Evolutionary conservation across 2,329 filamentous ascomycete species (phyloP), one percentile per base, ranked within the genome.

Genomic region (Beauveria sp.): DNA sequence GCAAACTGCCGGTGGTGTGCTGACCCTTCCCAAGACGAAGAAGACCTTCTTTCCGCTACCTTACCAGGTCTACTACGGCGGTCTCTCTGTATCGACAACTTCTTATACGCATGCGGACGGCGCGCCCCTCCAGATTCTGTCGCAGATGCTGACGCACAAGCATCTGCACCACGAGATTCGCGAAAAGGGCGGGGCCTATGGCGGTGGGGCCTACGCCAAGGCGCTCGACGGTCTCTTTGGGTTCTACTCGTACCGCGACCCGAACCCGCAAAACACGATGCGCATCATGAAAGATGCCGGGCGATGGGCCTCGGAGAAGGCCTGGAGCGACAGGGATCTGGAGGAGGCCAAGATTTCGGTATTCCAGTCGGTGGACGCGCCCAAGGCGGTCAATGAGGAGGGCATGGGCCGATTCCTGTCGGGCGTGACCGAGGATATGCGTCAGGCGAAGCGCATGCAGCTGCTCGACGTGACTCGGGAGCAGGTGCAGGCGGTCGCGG

Each of bases 111-210:
- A 90, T 49, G 74, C 86, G 0, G 83, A 89, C 58, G 87, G 89
- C 46, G 91, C 95, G 1, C 84, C 92, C 0, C 85, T 98, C 18
- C 91, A 93, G 69, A 89, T 98, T 46, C 85, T 99, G 24, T 87
- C 93, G 14, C 91, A 97, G 72, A 85, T 99, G 20, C 83, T 99
- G 38, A 98, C 93, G 0, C 93, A 99, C 77, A 97, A 96, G 75
- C 90, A 97, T 71, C 81, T 99, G 31, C 95, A 99, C 72, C 93
- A 96, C 67, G 95, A 98, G 75, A 97, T 99, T 66, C 90, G 95
- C 61, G 95, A 99, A 72, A 98, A 98, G 76, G 95, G 95, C 38
- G 95, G 95, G 43, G 95, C 95, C 0, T 99, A 99, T 68, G 95
- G 95, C 50, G 95, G 91, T 24, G 92, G 93, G 16, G 93, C 95